These are phyloP conservation scores for Azolla pinnata DNA, from an alignment of 75 land plant genomes.

Conservation along the genomic window DNA sequence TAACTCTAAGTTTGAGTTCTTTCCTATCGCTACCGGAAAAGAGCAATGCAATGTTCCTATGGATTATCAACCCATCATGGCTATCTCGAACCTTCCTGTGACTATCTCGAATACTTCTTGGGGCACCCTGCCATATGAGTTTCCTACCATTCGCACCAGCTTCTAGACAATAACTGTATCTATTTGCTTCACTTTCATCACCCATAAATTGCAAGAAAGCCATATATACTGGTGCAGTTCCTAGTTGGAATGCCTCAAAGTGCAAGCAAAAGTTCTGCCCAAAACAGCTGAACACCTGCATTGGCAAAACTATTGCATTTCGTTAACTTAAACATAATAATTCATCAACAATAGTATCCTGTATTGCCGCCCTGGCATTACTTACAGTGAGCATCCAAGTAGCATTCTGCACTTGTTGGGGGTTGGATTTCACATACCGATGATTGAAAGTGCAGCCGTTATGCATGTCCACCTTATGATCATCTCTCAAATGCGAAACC, in stretches of 20 bases:
- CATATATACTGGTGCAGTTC: slow-evolving; percentile 49
- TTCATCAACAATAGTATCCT: too few species aligned
- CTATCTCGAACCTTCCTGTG: slow-evolving; percentile 51
- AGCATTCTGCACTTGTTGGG: slow-evolving; percentile 58
- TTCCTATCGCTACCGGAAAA: slow-evolving; percentile 48
- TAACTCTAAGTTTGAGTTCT: slow-evolving; percentile 45
- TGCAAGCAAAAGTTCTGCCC: slow-evolving; percentile 57
- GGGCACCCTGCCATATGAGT: slow-evolving; percentile 49
- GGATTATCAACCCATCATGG: slow-evolving; percentile 41
- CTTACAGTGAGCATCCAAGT: slow-evolving; percentile 63
- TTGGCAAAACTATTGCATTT: too few species aligned
- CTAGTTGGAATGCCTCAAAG: slow-evolving; percentile 54
- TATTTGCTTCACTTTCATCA: slow-evolving; percentile 47
- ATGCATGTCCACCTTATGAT: slow-evolving; percentile 68
- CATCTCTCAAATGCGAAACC: slow-evolving; percentile 47
- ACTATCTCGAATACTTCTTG: slow-evolving; percentile 45
- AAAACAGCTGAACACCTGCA: slow-evolving; percentile 57
- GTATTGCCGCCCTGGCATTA: not conserved
- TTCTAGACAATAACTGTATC: slow-evolving; percentile 47
- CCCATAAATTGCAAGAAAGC: slow-evolving; percentile 55
- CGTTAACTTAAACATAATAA: too few species aligned
- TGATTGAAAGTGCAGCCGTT: slow-evolving; percentile 54
- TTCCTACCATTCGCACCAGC: slow-evolving; percentile 50
- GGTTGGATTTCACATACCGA: slow-evolving; percentile 55
- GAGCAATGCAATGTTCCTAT: slow-evolving; percentile 45